These are phyloP conservation scores for Chiua sp. DNA, from an alignment of 1,284 basidiomycete genomes.

Conservation along the genomic window DNA sequence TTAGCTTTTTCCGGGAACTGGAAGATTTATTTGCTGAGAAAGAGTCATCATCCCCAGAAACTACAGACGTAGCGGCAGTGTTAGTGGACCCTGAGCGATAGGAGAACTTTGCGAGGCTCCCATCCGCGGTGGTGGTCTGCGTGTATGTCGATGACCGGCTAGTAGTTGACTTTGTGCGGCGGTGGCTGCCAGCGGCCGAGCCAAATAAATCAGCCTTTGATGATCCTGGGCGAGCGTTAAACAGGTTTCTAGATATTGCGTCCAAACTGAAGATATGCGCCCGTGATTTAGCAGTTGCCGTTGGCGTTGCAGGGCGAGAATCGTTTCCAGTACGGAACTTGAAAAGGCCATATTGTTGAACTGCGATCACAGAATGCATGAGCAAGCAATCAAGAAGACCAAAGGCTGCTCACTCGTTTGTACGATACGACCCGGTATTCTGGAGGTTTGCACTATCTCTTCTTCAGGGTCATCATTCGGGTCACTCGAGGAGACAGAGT, in stretches of 20 bases:
- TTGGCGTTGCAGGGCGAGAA: slow-evolving; percentile 83
- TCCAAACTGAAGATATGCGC: slow-evolving; percentile 86
- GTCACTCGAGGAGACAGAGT: slow-evolving; percentile 73
- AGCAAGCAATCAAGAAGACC: background rate
- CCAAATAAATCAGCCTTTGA: slow-evolving; percentile 73
- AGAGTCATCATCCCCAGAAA: slow-evolving; percentile 63
- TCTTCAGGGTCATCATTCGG: slow-evolving; percentile 75
- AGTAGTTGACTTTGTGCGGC: slow-evolving; percentile 60
- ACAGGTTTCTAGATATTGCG: slow-evolving; percentile 80
- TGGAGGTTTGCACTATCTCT: slow-evolving; percentile 82
- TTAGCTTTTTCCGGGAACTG: slow-evolving; percentile 56
- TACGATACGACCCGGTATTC: slow-evolving; percentile 73
- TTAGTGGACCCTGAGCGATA: slow-evolving; percentile 69
- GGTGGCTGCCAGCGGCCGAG: slow-evolving; percentile 66
- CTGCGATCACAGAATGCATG: slow-evolving; percentile 44
- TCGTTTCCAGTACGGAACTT: slow-evolving; percentile 78
- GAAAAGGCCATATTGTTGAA: slow-evolving; percentile 87
- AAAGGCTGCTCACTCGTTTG: slow-evolving; percentile 70
- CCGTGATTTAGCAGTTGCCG: slow-evolving; percentile 66
- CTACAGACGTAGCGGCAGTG: slow-evolving; percentile 62
- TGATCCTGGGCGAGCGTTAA: slow-evolving; percentile 64
- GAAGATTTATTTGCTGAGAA: slow-evolving; percentile 52
- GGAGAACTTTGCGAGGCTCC: slow-evolving; percentile 71
- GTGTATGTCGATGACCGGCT: slow-evolving; percentile 77
- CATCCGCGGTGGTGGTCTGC: slow-evolving; percentile 65